Percentiles rank a stretch among this genome's conserved stretches.
Conservation (phyloP, 495 filamentous ascomycete genomes). For the Penicillium psychrofluorescens region DNA sequence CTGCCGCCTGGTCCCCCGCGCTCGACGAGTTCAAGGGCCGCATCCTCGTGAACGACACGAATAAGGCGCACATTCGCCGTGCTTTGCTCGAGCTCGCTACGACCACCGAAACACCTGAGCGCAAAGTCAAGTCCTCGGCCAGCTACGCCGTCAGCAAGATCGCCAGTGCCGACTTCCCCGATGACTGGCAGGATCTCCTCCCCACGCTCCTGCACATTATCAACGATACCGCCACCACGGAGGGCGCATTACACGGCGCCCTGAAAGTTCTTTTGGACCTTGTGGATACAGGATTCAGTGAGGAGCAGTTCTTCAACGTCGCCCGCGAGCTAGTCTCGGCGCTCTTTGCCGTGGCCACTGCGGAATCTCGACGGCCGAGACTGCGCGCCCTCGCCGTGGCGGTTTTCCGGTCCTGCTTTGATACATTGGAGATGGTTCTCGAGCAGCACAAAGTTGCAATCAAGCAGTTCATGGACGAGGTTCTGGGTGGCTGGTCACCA, state of each 20-base stretch:
- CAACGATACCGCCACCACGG: slow-evolving; percentile 52
- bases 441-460: slow-evolving; percentile 82
- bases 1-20: slow-evolving; percentile 64
- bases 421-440: slow-evolving; percentile 91
- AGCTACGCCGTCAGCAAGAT: slow-evolving; percentile 96
- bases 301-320: slow-evolving; percentile 86
- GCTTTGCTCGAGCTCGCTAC: slow-evolving; percentile 69
- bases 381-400: slow-evolving; percentile 77
- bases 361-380: slow-evolving; percentile 61
- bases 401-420: slow-evolving; percentile 85
- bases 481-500: slow-evolving; percentile 74
- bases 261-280: slow-evolving; percentile 82
- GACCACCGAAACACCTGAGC: slow-evolving; percentile 58
- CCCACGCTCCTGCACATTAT: slow-evolving; percentile 74
- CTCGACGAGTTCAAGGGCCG: slow-evolving; percentile 65
- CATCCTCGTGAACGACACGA: slow-evolving; percentile 50
- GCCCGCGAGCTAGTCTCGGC: slow-evolving; percentile 76
- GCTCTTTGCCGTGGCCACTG: slow-evolving; percentile 73
- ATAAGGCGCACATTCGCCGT: slow-evolving; percentile 65
- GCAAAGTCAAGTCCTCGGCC: slow-evolving; percentile 78
- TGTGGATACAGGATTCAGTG: slow-evolving; percentile 85
- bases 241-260: slow-evolving; percentile 78
- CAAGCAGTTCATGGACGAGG: slow-evolving; percentile 80
- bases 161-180: slow-evolving; percentile 85
- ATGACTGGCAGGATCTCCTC: slow-evolving; percentile 83